A percentile compares a stretch with the other conserved stretches of the same genome.
phyloP scores from a whole-genome alignment of 108 stramenopile genomes.

The Nitzschia sp. region DNA sequence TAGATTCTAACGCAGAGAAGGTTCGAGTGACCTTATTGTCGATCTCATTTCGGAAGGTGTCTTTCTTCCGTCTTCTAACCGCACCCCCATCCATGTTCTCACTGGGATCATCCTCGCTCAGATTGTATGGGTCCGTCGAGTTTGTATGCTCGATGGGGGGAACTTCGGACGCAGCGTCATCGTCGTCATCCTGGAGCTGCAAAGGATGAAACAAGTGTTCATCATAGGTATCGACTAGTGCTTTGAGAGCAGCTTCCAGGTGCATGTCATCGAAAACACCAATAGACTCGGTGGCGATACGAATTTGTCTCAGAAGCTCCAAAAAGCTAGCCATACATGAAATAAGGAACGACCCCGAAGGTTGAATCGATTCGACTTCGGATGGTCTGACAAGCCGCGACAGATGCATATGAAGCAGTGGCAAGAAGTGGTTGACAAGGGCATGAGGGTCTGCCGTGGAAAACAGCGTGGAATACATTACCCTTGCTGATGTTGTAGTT shows the following conservation, averaged over 20 bases:
- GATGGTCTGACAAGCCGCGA: conserved; percentile 33
- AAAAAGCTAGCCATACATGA: conserved; percentile 46
- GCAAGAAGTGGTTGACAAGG: conserved; percentile 41
- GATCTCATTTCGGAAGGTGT: conserved; percentile 27
- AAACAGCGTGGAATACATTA: conserved; percentile 25
- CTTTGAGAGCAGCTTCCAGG: conserved; percentile 28
- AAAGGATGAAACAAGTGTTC: conserved; percentile 26
- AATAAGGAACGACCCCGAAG: conserved; percentile 29
- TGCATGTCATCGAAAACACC: not conserved
- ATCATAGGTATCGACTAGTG: conserved; percentile 34
- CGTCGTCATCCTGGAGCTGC: not conserved
- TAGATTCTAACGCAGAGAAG: conserved; percentile 28
- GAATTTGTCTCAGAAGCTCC: conserved; percentile 33
- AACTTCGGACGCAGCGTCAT: conserved; percentile 20
- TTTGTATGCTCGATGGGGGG: not conserved
- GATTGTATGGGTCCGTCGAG: not conserved
- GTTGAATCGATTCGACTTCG: not conserved
- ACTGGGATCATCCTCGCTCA: conserved; percentile 14
- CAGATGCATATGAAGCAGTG: conserved; percentile 44
- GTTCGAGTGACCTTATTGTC: conserved; percentile 35
- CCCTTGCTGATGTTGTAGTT: not conserved
- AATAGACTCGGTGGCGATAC: conserved; percentile 1
- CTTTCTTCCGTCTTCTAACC: conserved; percentile 22
- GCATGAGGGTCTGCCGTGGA: conserved; percentile 34
- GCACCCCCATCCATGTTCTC: conserved; percentile 38